Conservation (phyloP, 2,329 filamentous ascomycete genomes). For the Escovopsis weberi region DNA sequence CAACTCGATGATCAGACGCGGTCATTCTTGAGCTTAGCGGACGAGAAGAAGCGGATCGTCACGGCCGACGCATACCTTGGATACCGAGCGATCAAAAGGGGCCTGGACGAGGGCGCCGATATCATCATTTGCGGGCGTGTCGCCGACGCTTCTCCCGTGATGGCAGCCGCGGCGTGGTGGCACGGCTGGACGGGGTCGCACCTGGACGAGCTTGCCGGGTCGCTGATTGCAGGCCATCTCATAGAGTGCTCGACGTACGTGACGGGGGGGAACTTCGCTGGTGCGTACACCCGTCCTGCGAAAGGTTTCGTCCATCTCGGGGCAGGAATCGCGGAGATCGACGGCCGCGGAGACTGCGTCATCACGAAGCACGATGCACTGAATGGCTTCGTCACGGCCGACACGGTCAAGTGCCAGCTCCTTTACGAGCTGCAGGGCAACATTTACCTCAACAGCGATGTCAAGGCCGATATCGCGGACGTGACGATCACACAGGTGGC, state of each 20-base stretch:
- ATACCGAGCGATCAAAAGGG: conserved; percentile 26
- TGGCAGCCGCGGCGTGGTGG: conserved; percentile 38
- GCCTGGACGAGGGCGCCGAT: conserved; percentile 22
- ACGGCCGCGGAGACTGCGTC: conserved; percentile 26
- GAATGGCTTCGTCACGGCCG: conserved; percentile 24
- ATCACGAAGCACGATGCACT: conserved; percentile 32
- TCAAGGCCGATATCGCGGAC: conserved; percentile 25
- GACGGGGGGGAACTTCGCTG: conserved; percentile 37
- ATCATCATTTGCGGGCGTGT: conserved; percentile 29
- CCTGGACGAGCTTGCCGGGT: conserved; percentile 31
- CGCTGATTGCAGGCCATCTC: conserved; percentile 32
- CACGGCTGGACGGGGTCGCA: conserved; percentile 29
- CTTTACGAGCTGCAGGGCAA: conserved; percentile 34
- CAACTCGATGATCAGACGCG: conserved; percentile 7
- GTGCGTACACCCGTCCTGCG: conserved; percentile 14
- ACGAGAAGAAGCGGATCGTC: conserved; percentile 10
- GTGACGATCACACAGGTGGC: conserved; percentile 22
- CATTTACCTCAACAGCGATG: conserved; percentile 33
- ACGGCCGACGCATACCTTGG: conserved; percentile 35
- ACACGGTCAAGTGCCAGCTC: conserved; percentile 30
- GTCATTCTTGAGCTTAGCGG: conserved; percentile 7
- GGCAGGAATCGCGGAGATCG: conserved; percentile 36
- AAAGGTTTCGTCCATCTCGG: conserved; percentile 20
- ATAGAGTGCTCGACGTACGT: conserved; percentile 37
- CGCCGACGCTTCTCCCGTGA: conserved; percentile 31